Conservation (phyloP, 2,329 filamentous ascomycete genomes). For the Aureobasidium leucospermi region DNA sequence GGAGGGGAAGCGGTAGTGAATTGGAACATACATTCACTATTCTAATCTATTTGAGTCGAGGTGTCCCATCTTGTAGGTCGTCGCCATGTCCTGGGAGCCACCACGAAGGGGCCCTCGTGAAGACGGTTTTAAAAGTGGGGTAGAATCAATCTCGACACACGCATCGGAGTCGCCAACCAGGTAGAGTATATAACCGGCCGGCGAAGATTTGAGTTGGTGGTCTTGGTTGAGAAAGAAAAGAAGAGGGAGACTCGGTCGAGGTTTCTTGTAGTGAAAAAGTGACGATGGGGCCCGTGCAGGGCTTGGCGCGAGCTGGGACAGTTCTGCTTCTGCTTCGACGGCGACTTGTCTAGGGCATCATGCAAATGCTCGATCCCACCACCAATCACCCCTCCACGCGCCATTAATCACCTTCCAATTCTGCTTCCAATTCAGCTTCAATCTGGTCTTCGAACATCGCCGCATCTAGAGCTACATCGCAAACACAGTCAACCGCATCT, state of each 20-base stretch:
- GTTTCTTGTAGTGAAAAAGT: slow-evolving; percentile 15
- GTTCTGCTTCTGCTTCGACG: slow-evolving; percentile 2
- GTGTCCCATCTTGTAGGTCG: slow-evolving; percentile 61
- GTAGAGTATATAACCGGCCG: slow-evolving; percentile 49
- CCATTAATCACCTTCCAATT: not conserved
- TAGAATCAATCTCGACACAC: slow-evolving; percentile 60
- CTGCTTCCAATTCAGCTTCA: not conserved
- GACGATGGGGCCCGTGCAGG: slow-evolving; percentile 5
- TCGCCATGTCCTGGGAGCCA: slow-evolving; percentile 59
- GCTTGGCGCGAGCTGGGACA: slow-evolving; percentile 12
- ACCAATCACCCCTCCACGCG: not conserved
- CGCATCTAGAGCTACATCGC: not conserved
- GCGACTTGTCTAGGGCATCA: slow-evolving; percentile 1
- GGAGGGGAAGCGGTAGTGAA: not conserved
- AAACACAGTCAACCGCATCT: not conserved
- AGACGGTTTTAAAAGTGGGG: slow-evolving; percentile 75
- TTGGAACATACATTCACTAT: not conserved
- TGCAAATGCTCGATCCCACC: slow-evolving; percentile 1
- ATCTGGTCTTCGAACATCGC: not conserved
- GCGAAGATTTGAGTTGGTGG: slow-evolving; percentile 70
- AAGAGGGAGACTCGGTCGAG: slow-evolving; percentile 26
- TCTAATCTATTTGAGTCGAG: slow-evolving; percentile 15
- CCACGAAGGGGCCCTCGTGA: slow-evolving; percentile 57
- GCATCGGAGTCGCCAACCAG: slow-evolving; percentile 64
- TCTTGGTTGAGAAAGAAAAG: slow-evolving; percentile 45